phyloP scores from a whole-genome alignment of 805 yeast species.

The Brettanomyces naardenensis region DNA sequence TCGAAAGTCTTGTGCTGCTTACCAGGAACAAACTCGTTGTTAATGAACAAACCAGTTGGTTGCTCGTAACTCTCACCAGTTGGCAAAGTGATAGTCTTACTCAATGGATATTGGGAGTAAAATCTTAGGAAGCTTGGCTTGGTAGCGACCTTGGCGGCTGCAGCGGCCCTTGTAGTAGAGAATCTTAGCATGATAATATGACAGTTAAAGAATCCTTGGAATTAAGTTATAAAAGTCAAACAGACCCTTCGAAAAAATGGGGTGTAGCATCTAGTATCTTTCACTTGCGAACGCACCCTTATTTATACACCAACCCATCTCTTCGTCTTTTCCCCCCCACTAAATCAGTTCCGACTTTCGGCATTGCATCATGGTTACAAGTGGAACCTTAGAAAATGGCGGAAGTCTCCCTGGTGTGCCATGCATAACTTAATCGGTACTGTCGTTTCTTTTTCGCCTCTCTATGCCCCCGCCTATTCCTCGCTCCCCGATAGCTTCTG shows the following conservation, averaged over 20 bases:
- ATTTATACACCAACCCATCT: no score
- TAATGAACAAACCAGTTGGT: constrained; percentile 55
- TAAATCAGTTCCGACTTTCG: constrained; percentile 2
- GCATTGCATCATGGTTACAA: background rate
- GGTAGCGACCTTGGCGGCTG: background rate
- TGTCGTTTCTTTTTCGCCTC: no score
- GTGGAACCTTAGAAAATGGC: no score
- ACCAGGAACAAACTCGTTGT: constrained; percentile 54
- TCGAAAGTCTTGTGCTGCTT: constrained; percentile 50
- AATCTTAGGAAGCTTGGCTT: constrained; percentile 8
- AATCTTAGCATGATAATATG: constrained; percentile 2
- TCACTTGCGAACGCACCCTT: no score
- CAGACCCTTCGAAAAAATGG: no score
- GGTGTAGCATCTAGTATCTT: no score
- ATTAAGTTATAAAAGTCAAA: background rate
- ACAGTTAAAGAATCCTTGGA: background rate
- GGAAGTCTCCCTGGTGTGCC: no score
- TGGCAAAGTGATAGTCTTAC: constrained; percentile 27
- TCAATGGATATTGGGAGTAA: constrained; percentile 15
- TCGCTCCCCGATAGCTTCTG: no score
- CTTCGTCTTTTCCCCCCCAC: no score
- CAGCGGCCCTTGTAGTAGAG: background rate
- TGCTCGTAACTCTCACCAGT: constrained; percentile 27
- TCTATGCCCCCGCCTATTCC: no score
- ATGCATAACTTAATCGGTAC: no score